A percentile compares a stretch with the other conserved stretches of the same genome.
Conservation (phyloP, 129 eudicot genomes). For the Chrysanthemum seticuspe region DNA sequence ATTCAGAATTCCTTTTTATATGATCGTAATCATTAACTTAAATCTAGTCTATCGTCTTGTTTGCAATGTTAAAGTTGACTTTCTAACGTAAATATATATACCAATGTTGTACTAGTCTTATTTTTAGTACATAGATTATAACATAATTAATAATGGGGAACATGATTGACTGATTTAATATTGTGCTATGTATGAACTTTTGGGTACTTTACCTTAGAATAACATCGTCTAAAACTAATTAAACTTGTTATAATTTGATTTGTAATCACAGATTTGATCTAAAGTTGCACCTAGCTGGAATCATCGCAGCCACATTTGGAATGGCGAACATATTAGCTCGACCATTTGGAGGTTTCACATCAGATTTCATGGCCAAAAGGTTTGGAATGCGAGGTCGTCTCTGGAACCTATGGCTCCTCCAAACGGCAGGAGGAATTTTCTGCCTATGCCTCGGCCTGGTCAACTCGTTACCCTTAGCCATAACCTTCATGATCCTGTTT, state of each 20-base stretch:
- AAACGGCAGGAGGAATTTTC: constrained; percentile 55
- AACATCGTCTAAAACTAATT: neutral
- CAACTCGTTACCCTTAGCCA: constrained; percentile 39
- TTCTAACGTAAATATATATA: too few species aligned
- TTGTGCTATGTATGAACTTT: too few species aligned
- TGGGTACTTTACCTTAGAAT: neutral
- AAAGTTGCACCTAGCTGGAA: constrained; percentile 57
- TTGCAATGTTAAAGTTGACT: too few species aligned
- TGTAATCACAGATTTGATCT: constrained; percentile 40
- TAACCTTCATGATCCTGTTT: constrained; percentile 47
- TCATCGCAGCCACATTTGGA: constrained; percentile 58
- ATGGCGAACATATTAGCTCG: constrained; percentile 65
- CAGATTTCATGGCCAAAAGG: constrained; percentile 44
- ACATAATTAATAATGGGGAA: too few species aligned
- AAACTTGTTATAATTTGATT: neutral
- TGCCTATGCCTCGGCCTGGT: constrained; percentile 47
- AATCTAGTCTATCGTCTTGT: too few species aligned
- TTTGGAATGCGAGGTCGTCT: constrained; percentile 70
- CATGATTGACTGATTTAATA: too few species aligned
- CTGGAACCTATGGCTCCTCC: constrained; percentile 68
- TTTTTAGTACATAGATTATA: too few species aligned
- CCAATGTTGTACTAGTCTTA: too few species aligned
- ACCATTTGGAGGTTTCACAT: constrained; percentile 58
- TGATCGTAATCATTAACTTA: too few species aligned
- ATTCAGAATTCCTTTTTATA: too few species aligned